Conservation (phyloP, 768 basidiomycete genomes). For the Termitomyces sp. region DNA sequence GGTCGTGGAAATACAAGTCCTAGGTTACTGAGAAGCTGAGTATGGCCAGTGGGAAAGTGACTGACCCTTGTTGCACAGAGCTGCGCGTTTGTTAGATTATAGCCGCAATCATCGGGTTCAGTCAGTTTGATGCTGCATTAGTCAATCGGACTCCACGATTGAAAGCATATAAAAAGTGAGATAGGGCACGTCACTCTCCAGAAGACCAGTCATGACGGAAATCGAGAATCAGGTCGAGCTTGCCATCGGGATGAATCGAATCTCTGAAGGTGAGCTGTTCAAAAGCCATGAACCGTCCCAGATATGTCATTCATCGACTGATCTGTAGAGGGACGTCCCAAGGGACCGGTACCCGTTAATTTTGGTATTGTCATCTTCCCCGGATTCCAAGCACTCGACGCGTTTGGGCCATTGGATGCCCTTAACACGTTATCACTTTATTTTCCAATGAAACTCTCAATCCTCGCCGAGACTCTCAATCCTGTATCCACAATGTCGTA, state of each 20-base stretch:
- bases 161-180: neutral
- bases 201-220: neutral
- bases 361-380: slow-evolving; percentile 28
- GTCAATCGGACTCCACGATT: neutral
- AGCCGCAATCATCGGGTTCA: neutral
- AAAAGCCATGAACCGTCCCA: too few species aligned
- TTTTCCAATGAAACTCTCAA: slow-evolving; percentile 24
- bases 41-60: too few species aligned
- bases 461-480: slow-evolving; percentile 23
- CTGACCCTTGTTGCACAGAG: too few species aligned
- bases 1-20: too few species aligned
- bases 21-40: too few species aligned
- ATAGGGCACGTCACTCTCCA: neutral
- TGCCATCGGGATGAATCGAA: neutral
- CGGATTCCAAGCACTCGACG: slow-evolving; percentile 30
- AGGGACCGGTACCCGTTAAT: slow-evolving; percentile 15
- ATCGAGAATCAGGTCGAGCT: neutral
- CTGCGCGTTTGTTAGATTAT: neutral
- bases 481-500: slow-evolving; percentile 24
- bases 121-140: neutral
- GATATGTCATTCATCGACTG: neutral
- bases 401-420: slow-evolving; percentile 31
- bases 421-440: slow-evolving; percentile 23
- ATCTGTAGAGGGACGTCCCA: slow-evolving; percentile 10
- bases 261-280: neutral